phyloP scores from a whole-genome alignment of 1,284 basidiomycete genomes.

The Moesziomyces sp. region DNA sequence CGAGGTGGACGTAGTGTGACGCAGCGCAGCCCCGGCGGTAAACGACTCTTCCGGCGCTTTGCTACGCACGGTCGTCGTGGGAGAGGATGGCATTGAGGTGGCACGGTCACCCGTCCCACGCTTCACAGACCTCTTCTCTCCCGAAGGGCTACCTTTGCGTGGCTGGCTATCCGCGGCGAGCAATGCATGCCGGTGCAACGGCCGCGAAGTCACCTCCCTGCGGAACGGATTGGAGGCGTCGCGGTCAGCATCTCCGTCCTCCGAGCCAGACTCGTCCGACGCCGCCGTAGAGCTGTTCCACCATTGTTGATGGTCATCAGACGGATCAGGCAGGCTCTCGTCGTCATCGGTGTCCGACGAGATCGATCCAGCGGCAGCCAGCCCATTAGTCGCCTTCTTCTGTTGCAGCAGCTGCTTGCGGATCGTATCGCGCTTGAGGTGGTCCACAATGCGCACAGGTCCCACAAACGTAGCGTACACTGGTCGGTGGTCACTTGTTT shows the following conservation, averaged over 20 bases:
- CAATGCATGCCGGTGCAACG: background rate
- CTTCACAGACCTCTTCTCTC: background rate
- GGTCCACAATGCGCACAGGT: slow-evolving; percentile 81
- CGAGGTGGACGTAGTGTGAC: slow-evolving; percentile 26
- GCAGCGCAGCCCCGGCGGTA: slow-evolving; percentile 8
- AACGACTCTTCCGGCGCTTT: slow-evolving; percentile 1
- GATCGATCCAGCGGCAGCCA: slow-evolving; percentile 9
- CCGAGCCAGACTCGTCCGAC: slow-evolving; percentile 9
- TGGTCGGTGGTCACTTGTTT: slow-evolving; percentile 92
- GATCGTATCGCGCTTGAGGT: slow-evolving; percentile 77
- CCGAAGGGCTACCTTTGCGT: background rate
- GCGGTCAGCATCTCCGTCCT: slow-evolving; percentile 11
- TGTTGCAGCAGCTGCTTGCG: slow-evolving; percentile 72
- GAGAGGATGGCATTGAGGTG: slow-evolving; percentile 20
- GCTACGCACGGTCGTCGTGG: slow-evolving; percentile 2
- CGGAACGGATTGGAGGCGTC: slow-evolving; percentile 19
- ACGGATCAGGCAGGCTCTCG: slow-evolving; percentile 42
- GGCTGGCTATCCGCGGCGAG: slow-evolving; percentile 4
- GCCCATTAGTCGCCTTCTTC: slow-evolving; percentile 26
- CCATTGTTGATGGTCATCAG: slow-evolving; percentile 41
- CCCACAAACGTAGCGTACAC: slow-evolving; percentile 87
- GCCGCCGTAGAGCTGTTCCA: slow-evolving; percentile 23
- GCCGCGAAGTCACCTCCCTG: background rate
- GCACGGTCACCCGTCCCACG: slow-evolving; percentile 3
- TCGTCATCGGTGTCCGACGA: slow-evolving; percentile 27